phyloP scores from a whole-genome alignment of 2,329 filamentous ascomycete genomes.

The Fusarium tjaetaba region DNA sequence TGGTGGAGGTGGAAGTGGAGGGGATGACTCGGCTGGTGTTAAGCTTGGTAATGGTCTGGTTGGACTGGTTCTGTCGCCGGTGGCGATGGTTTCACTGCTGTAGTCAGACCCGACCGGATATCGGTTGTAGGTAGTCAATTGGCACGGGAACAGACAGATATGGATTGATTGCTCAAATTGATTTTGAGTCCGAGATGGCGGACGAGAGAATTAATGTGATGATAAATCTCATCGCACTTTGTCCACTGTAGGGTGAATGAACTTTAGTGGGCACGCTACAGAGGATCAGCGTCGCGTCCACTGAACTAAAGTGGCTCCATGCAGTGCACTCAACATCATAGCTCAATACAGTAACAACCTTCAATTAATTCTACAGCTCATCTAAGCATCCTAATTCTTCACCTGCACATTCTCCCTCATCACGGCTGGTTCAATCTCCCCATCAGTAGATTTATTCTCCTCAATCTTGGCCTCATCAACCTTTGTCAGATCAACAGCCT shows the following conservation, averaged over 20 bases:
- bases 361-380: rapidly evolving
- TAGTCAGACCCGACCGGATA: neutral
- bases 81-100: neutral
- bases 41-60: neutral
- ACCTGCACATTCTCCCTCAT: neutral
- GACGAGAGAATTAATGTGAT: rapidly evolving
- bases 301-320: rapidly evolving
- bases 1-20: neutral
- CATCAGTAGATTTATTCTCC: constrained; percentile 14
- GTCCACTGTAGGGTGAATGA: neutral
- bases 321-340: rapidly evolving
- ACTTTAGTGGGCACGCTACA: rapidly evolving
- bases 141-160: too few relatives aligned
- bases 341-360: neutral
- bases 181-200: rapidly evolving
- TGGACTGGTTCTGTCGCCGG: neutral
- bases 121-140: neutral
- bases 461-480: constrained; percentile 24
- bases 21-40: neutral
- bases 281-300: neutral
- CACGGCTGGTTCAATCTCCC: neutral
- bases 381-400: neutral
- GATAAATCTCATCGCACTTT: rapidly evolving
- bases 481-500: constrained; percentile 37
- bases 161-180: too few relatives aligned